Percentiles rank a stretch among this genome's conserved stretches.
These are phyloP conservation scores for Lathyrus oleraceus DNA, from an alignment of 306 rosid genomes.

Conservation along the genomic window DNA sequence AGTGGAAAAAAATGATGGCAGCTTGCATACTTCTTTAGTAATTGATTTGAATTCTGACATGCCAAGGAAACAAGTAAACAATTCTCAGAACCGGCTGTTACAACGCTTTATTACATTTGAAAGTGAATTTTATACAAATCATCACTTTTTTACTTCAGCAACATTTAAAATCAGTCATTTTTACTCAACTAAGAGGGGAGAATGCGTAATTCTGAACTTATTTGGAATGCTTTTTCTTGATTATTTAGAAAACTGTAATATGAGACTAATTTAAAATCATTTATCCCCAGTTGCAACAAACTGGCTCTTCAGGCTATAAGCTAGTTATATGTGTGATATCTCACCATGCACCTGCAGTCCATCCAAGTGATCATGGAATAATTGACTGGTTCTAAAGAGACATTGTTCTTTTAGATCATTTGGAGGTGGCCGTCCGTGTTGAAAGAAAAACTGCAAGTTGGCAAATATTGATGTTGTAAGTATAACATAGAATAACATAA, in stretches of 20 bases:
- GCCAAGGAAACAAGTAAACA: slow-evolving; percentile 42
- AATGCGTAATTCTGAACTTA: slow-evolving; percentile 13
- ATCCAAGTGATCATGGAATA: slow-evolving; percentile 67
- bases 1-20: slow-evolving; percentile 90
- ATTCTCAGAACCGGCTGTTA: slow-evolving; percentile 33
- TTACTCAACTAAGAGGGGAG: slow-evolving; percentile 17
- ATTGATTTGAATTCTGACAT: slow-evolving; percentile 80
- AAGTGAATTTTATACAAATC: slow-evolving; percentile 23
- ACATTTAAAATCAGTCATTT: slow-evolving; percentile 16
- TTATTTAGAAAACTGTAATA: slow-evolving; percentile 29
- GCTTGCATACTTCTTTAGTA: slow-evolving; percentile 95
- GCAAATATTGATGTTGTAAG: slow-evolving; percentile 29
- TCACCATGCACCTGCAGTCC: slow-evolving; percentile 88
- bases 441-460: slow-evolving; percentile 82
- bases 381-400: slow-evolving; percentile 54
- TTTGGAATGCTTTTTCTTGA: slow-evolving; percentile 21
- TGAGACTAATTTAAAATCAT: slow-evolving; percentile 27
- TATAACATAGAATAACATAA: slow-evolving; percentile 1
- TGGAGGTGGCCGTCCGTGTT: slow-evolving; percentile 82
- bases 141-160: not conserved
- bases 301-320: slow-evolving; percentile 31
- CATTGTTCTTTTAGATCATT: slow-evolving; percentile 73
- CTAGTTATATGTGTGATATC: slow-evolving; percentile 41
- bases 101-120: slow-evolving; percentile 20
- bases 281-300: slow-evolving; percentile 30